These are phyloP conservation scores for Telfairia occidentalis DNA, from an alignment of 331 rosid genomes.

Conservation along the genomic window DNA sequence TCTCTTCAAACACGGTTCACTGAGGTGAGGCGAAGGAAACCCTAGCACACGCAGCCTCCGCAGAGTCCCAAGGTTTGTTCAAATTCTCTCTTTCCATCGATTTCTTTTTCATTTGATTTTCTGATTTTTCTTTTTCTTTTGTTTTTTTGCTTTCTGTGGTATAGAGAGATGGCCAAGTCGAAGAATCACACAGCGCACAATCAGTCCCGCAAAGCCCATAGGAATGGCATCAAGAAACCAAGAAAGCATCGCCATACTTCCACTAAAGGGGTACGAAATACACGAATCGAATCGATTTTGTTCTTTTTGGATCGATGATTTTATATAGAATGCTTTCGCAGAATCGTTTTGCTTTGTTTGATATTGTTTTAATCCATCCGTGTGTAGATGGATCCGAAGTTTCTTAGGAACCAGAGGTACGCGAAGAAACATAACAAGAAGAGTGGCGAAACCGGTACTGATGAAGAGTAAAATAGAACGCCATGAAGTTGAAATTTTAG, in stretches of 20 bases:
- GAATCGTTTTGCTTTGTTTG: neutral
- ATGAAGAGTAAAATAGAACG: slow-evolving; percentile 43
- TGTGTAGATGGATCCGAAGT: slow-evolving; percentile 90
- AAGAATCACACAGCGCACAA: slow-evolving; percentile 95
- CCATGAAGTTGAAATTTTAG: too few species aligned
- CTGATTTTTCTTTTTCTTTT: neutral
- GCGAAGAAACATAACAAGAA: slow-evolving; percentile 93
- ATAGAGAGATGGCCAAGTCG: slow-evolving; percentile 20
- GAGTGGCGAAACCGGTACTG: slow-evolving; percentile 34
- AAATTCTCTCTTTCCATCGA: neutral
- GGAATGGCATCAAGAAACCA: slow-evolving; percentile 94
- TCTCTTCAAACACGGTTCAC: too few species aligned
- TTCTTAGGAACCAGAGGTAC: slow-evolving; percentile 97
- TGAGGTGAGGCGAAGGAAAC: neutral
- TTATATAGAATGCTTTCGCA: neutral
- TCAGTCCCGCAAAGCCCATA: slow-evolving; percentile 93
- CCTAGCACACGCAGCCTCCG: neutral
- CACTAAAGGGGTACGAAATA: slow-evolving; percentile 66
- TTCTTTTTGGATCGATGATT: neutral
- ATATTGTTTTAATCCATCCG: neutral
- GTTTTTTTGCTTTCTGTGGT: neutral
- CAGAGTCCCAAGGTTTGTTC: neutral
- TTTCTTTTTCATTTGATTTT: neutral
- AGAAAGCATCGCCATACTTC: slow-evolving; percentile 90
- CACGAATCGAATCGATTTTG: neutral